Conservation (phyloP, 805 yeast genomes). For the Zygosaccharomyces siamensis region DNA sequence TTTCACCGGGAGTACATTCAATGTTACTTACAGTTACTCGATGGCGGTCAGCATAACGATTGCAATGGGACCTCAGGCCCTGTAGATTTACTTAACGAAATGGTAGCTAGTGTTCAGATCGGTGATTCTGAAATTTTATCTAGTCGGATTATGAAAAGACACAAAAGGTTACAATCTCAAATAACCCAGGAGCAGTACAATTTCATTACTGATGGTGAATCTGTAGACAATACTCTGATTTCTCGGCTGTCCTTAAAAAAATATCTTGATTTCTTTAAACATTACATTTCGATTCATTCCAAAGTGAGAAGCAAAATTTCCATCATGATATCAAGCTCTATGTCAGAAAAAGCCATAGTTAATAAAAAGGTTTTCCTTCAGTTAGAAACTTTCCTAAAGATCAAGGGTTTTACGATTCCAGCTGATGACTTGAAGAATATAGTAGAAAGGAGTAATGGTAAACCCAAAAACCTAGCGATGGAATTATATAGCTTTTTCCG, state of each 20-base stretch:
- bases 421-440: conserved; percentile 38
- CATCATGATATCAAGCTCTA: conserved; percentile 38
- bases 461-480: conserved; percentile 37
- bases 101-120: conserved; percentile 35
- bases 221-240: conserved; percentile 34
- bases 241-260: conserved; percentile 30
- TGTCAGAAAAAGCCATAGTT: conserved; percentile 37
- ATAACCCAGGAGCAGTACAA: conserved; percentile 42
- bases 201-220: conserved; percentile 35
- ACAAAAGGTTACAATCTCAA: conserved; percentile 47
- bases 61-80: conserved; percentile 30
- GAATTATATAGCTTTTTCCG: conserved; percentile 42
- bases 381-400: conserved; percentile 41
- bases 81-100: conserved; percentile 34
- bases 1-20: conserved; percentile 37
- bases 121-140: conserved; percentile 27
- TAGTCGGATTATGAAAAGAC: conserved; percentile 36
- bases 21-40: conserved; percentile 35
- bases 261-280: conserved; percentile 37
- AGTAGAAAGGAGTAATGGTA: conserved; percentile 37
- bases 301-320: conserved; percentile 39
- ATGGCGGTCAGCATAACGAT: conserved; percentile 9
- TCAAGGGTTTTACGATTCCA: conserved; percentile 46
- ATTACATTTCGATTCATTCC: conserved; percentile 38
- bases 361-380: conserved; percentile 38